Conservation (phyloP, 768 basidiomycete genomes). For the Pleurotus giganteus region DNA sequence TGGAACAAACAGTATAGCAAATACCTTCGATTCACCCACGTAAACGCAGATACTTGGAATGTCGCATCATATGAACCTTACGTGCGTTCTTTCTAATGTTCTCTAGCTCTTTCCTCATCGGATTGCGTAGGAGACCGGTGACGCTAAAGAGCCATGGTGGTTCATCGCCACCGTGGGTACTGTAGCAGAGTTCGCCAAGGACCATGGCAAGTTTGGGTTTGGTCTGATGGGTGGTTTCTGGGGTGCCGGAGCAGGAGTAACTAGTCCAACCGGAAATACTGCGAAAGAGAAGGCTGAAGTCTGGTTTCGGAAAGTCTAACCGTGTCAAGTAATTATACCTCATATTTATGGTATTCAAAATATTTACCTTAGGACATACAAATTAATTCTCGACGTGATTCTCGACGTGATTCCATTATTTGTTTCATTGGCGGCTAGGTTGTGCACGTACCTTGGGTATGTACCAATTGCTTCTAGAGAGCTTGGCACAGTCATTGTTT, state of each 20-base stretch:
- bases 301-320: constrained; percentile 11
- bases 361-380: no score
- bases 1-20: constrained; percentile 14
- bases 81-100: constrained; percentile 13
- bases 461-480: no score
- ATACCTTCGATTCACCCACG: constrained; percentile 19
- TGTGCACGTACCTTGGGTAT: no score
- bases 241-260: constrained; percentile 13
- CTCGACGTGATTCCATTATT: no score
- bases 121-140: constrained; percentile 13
- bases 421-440: no score
- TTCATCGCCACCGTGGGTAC: neutral
- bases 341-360: no score
- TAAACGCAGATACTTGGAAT: constrained; percentile 20
- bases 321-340: neutral
- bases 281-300: constrained; percentile 14
- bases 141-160: constrained; percentile 18
- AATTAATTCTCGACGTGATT: no score
- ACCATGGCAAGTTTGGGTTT: neutral
- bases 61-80: constrained; percentile 13
- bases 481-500: no score
- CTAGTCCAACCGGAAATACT: constrained; percentile 9
- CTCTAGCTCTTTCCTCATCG: neutral
- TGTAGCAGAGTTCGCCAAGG: neutral
- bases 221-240: constrained; percentile 8